Base-by-base conservation (phyloP, 1,284 basidiomycete species). In the Uromyces viciae-fabae region DNA sequence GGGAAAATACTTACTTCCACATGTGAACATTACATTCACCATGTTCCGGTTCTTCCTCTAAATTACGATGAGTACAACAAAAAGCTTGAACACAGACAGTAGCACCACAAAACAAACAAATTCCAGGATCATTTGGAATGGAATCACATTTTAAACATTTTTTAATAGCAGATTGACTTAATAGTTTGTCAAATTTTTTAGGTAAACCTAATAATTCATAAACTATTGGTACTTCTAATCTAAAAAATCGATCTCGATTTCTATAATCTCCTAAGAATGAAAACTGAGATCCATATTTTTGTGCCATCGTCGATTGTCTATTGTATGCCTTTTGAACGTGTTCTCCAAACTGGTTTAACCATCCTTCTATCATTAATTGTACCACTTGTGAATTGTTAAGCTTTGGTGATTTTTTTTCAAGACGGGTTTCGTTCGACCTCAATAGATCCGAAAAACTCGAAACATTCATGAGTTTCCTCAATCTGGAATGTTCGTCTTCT, bases 1-100 rank as follows among this genome's bases (percentile, higher is more conserved):
- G 25, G 46, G 14, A 42, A 58, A 46, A 43, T 17, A 91, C 94
- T 86, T 86, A 97, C 93, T 93, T 92, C 89, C 94, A 89, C 83
- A 92, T 93, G 86, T 99, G 97, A 88, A 93, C 90, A 86, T 98
- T 99, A 86, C 96, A 98, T 86, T 99, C 97, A 46, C 91, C 87
- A 88, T 93, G 86, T 81, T 90, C 82, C 36, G 83, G 82, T 86
- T 83, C 89, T 87, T 75, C 89, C 87, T 58, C 88, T 88, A 66
- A 88, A 58, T 94, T 92, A 33, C 87, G 84, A 83, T 95, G 93
- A 83, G 89, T 89, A 86, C 96, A 99, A 85, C 96, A 99, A 84
- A 95, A 92, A 83, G 93, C 93, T 85, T 95, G 93, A 87, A 95
- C 90, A 85, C 97, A 99, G 9, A 94, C 91, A 22, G 92, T 90